These are phyloP conservation scores for Zanthoxylum bungeanum DNA, from an alignment of 345 rosid genomes.

Conservation along the genomic window DNA sequence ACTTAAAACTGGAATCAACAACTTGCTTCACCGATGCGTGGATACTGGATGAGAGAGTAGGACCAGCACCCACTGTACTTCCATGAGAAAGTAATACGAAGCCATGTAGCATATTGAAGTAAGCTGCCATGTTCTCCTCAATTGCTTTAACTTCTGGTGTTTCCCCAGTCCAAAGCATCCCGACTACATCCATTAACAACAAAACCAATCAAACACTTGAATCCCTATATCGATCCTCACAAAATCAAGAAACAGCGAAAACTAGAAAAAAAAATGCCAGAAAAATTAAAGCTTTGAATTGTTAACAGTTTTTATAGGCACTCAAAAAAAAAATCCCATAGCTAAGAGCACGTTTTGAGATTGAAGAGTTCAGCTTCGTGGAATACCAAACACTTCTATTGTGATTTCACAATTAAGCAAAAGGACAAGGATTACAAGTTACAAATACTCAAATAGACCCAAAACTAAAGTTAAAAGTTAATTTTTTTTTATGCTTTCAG, in stretches of 20 bases:
- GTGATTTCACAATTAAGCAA: too few species aligned
- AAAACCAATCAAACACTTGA: conserved; percentile 4
- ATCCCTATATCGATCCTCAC: neutral
- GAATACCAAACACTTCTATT: too few species aligned
- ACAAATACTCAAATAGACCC: too few species aligned
- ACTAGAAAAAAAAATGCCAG: neutral
- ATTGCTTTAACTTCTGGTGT: conserved; percentile 61
- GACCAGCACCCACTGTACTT: conserved; percentile 77
- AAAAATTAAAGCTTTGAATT: neutral
- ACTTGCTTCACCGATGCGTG: conserved; percentile 62
- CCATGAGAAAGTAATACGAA: conserved; percentile 76
- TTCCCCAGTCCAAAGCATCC: conserved; percentile 90
- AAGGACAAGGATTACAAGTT: too few species aligned
- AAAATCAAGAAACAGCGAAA: neutral
- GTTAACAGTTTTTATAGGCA: neutral
- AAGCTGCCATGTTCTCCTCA: conserved; percentile 64
- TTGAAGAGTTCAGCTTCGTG: neutral
- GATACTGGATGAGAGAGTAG: conserved; percentile 69
- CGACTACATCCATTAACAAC: conserved; percentile 43
- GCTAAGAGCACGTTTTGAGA: neutral
- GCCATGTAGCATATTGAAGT: conserved; percentile 77
- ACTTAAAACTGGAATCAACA: conserved; percentile 80
- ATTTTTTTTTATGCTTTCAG: neutral
- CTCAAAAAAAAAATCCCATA: neutral
- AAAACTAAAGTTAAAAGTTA: neutral